Evolutionary conservation across 495 filamentous ascomycete genomes (phyloP).

Genomic region (Xeromyces bisporus): DNA sequence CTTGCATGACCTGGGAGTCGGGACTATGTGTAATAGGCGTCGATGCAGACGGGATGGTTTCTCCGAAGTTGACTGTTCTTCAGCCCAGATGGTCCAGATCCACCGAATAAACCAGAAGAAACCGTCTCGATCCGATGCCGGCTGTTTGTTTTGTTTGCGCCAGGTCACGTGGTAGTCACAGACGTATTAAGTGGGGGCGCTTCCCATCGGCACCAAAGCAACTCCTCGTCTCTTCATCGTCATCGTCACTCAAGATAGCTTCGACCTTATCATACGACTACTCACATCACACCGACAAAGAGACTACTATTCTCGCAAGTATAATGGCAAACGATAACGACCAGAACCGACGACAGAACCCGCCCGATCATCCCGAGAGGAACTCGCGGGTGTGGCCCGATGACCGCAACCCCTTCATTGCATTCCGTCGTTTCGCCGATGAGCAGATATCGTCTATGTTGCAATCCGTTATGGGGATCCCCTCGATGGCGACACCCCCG

Average conservation of each 20-base stretch:
- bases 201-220: too few relatives aligned
- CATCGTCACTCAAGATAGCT: too few relatives aligned
- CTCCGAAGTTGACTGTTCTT: too few relatives aligned
- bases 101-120: neutral
- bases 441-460: conserved; percentile 38
- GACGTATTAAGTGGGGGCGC: conserved; percentile 5
- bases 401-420: conserved; percentile 38
- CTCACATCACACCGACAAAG: too few relatives aligned
- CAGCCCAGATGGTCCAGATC: neutral
- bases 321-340: conserved; percentile 20
- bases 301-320: conserved; percentile 4
- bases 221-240: too few relatives aligned
- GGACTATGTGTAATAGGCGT: too few relatives aligned
- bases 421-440: conserved; percentile 43
- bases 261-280: too few relatives aligned
- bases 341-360: conserved; percentile 5
- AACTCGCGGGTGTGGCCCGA: conserved; percentile 12
- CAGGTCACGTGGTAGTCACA: conserved; percentile 15
- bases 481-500: conserved; percentile 16
- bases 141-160: conserved; percentile 4
- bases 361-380: neutral
- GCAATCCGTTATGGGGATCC: conserved; percentile 33
- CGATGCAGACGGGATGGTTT: too few relatives aligned
- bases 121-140: too few relatives aligned
- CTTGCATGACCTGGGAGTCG: too few relatives aligned